These are phyloP conservation scores for Irpex sp. DNA, from an alignment of 1,284 basidiomycete species.

Conservation along the genomic window DNA sequence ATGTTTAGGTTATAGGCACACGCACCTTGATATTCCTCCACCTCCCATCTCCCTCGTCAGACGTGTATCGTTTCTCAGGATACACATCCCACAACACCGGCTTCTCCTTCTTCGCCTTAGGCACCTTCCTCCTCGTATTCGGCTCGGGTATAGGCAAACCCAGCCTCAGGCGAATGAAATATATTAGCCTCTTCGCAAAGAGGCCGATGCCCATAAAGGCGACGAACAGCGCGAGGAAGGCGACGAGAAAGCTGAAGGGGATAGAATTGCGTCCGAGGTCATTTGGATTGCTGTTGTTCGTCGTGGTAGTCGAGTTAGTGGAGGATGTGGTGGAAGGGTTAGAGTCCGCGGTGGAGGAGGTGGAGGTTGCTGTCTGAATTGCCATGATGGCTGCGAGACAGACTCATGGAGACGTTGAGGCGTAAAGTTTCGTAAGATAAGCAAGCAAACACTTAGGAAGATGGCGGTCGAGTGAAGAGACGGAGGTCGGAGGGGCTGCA, in stretches of 20 bases:
- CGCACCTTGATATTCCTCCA: slow-evolving; percentile 7
- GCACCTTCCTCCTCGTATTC: neutral
- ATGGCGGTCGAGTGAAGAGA: neutral
- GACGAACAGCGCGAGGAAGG: slow-evolving; percentile 15
- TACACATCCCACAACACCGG: slow-evolving; percentile 12
- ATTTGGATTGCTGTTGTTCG: neutral
- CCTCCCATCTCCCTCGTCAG: neutral
- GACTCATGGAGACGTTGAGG: neutral
- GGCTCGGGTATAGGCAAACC: slow-evolving; percentile 11
- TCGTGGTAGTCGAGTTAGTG: neutral
- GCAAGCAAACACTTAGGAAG: neutral
- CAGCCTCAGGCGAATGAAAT: slow-evolving; percentile 6
- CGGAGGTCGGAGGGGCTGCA: neutral
- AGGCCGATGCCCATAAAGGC: slow-evolving; percentile 13
- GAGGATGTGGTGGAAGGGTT: neutral
- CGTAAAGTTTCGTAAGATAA: neutral
- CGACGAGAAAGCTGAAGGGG: slow-evolving; percentile 15
- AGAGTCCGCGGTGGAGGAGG: neutral
- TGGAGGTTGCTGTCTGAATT: slow-evolving; percentile 7
- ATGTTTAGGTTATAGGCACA: neutral
- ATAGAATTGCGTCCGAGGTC: slow-evolving; percentile 7
- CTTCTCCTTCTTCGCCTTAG: neutral
- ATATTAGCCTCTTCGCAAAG: slow-evolving; percentile 8
- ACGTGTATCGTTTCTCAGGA: neutral
- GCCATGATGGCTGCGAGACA: slow-evolving; percentile 7